phyloP scores from a whole-genome alignment of 2,329 filamentous ascomycete genomes.

The Aspergillus fumigatus region DNA sequence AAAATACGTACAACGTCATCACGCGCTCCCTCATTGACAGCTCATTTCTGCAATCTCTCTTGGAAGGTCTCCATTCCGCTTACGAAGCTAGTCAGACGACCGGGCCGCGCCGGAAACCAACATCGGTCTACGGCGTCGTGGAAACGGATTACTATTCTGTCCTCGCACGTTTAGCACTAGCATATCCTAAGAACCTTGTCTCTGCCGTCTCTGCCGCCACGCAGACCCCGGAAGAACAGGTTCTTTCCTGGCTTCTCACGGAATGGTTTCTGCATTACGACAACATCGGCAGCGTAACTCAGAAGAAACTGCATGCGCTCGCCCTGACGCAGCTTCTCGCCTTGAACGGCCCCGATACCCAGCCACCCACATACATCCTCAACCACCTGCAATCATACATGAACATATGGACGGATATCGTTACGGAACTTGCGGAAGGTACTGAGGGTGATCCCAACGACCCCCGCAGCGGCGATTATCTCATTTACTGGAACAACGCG shows the following conservation, averaged over 20 bases:
- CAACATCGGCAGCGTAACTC: slow-evolving; percentile 42
- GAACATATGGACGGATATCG: slow-evolving; percentile 44
- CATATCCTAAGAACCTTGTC: slow-evolving; percentile 65
- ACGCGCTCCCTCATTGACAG: slow-evolving; percentile 61
- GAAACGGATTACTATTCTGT: slow-evolving; percentile 84
- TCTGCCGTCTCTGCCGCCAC: slow-evolving; percentile 43
- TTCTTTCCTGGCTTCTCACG: slow-evolving; percentile 40
- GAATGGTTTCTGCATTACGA: slow-evolving; percentile 49
- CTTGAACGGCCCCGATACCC: slow-evolving; percentile 30
- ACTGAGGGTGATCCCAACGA: slow-evolving; percentile 32
- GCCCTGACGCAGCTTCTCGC: slow-evolving; percentile 44
- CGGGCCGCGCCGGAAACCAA: slow-evolving; percentile 68
- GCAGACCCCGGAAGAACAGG: slow-evolving; percentile 29
- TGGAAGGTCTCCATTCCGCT: slow-evolving; percentile 63
- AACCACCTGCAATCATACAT: slow-evolving; percentile 44
- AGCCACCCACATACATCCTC: slow-evolving; percentile 39
- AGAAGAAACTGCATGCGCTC: slow-evolving; percentile 46
- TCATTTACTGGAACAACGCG: slow-evolving; percentile 37
- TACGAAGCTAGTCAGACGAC: slow-evolving; percentile 74
- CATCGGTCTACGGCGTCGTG: slow-evolving; percentile 67
- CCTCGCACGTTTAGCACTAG: slow-evolving; percentile 71
- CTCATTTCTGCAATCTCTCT: slow-evolving; percentile 59
- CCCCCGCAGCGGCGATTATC: slow-evolving; percentile 35
- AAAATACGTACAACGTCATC: slow-evolving; percentile 58
- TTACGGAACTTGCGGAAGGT: slow-evolving; percentile 42